phyloP scores from a whole-genome alignment of 2,329 filamentous ascomycete species.

The Botrytis aclada region DNA sequence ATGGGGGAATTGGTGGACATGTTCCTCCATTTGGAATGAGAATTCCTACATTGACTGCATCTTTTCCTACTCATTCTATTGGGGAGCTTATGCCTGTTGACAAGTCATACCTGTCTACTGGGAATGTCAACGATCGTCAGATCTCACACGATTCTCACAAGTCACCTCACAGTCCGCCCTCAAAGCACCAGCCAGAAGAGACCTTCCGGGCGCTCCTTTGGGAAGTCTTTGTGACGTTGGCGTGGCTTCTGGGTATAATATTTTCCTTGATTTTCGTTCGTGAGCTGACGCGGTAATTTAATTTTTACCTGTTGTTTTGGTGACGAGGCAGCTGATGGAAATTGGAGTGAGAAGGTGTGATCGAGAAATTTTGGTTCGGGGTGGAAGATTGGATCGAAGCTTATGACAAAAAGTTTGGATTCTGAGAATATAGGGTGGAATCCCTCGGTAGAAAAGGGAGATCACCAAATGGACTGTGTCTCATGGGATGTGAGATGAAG shows the following conservation, averaged over 20 bases:
- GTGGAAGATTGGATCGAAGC: neutral
- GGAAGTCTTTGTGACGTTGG: neutral
- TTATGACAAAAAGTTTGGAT: neutral
- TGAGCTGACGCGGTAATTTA: neutral
- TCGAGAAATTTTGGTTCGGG: neutral
- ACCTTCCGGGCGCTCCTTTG: no score
- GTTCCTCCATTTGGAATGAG: neutral
- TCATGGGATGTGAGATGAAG: neutral
- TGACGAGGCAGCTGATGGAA: neutral
- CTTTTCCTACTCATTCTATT: fast-evolving
- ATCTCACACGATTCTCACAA: neutral
- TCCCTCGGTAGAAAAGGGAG: neutral
- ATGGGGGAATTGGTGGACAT: neutral
- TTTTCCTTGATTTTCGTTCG: neutral
- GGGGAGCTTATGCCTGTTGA: neutral
- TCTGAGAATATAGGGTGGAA: neutral
- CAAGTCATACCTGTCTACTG: neutral
- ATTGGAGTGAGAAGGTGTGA: neutral
- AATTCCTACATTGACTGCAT: neutral
- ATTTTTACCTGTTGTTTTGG: neutral
- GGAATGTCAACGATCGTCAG: neutral
- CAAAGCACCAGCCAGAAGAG: neutral
- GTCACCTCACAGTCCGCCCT: neutral
- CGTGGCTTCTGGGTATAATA: neutral
- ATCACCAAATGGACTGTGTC: neutral